phyloP scores from a whole-genome alignment of 306 rosid genomes.

The Lathyrus oleraceus region DNA sequence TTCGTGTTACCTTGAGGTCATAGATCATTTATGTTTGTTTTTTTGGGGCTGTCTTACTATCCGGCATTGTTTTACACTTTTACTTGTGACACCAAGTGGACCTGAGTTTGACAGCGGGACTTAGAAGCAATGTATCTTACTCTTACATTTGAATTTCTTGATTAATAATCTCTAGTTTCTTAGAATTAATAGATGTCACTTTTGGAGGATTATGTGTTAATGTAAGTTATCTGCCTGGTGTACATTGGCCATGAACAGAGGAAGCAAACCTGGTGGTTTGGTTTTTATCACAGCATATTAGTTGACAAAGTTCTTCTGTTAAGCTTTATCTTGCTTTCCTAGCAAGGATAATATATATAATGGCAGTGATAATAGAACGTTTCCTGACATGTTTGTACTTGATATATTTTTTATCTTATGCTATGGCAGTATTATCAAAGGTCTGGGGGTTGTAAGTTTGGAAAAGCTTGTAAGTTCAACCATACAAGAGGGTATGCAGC shows the following conservation, averaged over 20 bases:
- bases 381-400: constrained; percentile 37
- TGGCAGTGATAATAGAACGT: neutral
- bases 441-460: constrained; percentile 89
- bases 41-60: constrained; percentile 24
- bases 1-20: constrained; percentile 1
- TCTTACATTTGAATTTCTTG: constrained; percentile 11
- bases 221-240: constrained; percentile 5
- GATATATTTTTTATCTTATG: constrained; percentile 32
- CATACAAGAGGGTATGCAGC: constrained; percentile 55
- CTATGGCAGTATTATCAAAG: constrained; percentile 74
- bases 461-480: constrained; percentile 78
- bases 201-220: constrained; percentile 16
- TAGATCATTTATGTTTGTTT: constrained; percentile 26
- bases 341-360: constrained; percentile 6
- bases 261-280: neutral
- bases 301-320: constrained; percentile 5
- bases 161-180: neutral
- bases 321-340: constrained; percentile 1
- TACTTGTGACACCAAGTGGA: constrained; percentile 11
- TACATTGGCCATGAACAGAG: neutral
- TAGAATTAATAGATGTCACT: constrained; percentile 2
- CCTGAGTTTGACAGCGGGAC: constrained; percentile 9
- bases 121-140: neutral
- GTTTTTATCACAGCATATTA: constrained; percentile 5
- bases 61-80: neutral